phyloP scores from a whole-genome alignment of 192 early-diverging fungal genomes.

The Umbelopsis sp. region DNA sequence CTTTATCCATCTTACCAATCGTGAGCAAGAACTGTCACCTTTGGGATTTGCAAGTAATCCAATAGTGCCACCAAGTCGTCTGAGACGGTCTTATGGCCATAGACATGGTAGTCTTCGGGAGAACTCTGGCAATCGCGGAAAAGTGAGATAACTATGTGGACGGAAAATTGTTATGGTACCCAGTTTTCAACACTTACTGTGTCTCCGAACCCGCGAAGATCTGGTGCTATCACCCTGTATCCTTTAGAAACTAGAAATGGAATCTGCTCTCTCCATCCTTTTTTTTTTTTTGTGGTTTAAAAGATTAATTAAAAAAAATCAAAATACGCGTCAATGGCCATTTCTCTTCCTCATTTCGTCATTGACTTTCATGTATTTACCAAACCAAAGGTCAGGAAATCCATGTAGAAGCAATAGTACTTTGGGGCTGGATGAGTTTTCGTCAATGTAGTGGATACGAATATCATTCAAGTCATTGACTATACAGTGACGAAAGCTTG shows the following conservation, averaged over 20 bases:
- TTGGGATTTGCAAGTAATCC: conserved; percentile 53
- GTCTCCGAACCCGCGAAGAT: conserved; percentile 56
- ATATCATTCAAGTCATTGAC: conserved; percentile 31
- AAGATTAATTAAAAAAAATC: no score
- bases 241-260: conserved; percentile 52
- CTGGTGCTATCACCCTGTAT: conserved; percentile 58
- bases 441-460: conserved; percentile 39
- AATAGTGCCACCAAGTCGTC: conserved; percentile 58
- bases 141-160: background rate
- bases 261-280: conserved; percentile 48
- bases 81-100: conserved; percentile 50
- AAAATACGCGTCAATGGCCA: background rate
- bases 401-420: conserved; percentile 37
- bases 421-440: conserved; percentile 24
- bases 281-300: background rate
- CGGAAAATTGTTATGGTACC: background rate
- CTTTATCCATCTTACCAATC: conserved; percentile 54
- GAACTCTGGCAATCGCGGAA: conserved; percentile 20
- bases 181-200: conserved; percentile 27
- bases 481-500: background rate
- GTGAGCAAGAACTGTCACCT: conserved; percentile 62
- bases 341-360: background rate
- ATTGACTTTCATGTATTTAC: background rate
- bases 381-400: conserved; percentile 41
- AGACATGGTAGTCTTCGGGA: conserved; percentile 29